phyloP scores from a whole-genome alignment of 805 yeast genomes.

The Candida mattraensis region DNA sequence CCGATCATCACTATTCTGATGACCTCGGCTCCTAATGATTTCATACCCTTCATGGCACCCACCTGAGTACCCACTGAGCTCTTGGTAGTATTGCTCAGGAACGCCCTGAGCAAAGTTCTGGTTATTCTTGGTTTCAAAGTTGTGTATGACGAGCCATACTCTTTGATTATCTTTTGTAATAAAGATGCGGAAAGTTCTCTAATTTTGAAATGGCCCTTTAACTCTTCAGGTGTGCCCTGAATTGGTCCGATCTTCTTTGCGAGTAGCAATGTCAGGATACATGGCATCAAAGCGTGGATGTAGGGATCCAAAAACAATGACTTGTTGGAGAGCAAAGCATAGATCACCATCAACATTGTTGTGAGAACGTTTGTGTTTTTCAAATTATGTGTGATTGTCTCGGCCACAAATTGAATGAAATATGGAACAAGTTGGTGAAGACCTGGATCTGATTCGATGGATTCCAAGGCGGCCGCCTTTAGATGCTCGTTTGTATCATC shows the following conservation, averaged over 20 bases:
- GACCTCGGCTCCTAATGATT: constrained; percentile 84
- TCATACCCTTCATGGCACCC: constrained; percentile 86
- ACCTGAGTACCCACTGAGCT: constrained; percentile 87
- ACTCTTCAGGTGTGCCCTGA: constrained; percentile 22
- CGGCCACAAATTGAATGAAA: constrained; percentile 93
- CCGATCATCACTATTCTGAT: constrained; percentile 81
- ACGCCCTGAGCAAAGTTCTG: constrained; percentile 86
- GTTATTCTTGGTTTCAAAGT: constrained; percentile 92
- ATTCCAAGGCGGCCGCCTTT: constrained; percentile 77
- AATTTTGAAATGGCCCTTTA: constrained; percentile 50
- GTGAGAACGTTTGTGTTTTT: constrained; percentile 67
- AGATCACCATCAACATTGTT: constrained; percentile 86
- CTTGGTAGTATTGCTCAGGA: constrained; percentile 65
- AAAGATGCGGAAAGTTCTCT: constrained; percentile 88
- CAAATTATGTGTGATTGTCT: constrained; percentile 86
- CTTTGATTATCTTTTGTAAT: constrained; percentile 71
- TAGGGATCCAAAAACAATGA: constrained; percentile 92
- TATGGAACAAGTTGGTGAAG: constrained; percentile 95
- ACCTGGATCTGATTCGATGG: constrained; percentile 90
- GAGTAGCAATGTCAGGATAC: constrained; percentile 81
- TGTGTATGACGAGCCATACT: constrained; percentile 82
- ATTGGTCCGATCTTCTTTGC: constrained; percentile 80
- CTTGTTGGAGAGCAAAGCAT: constrained; percentile 78
- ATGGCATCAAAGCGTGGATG: constrained; percentile 96
- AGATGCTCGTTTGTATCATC: constrained; percentile 56